Evolutionary conservation across 2,329 filamentous ascomycete species (phyloP), one percentile per base, ranked within the genome.

Genomic region (Monosporascus ibericus): DNA sequence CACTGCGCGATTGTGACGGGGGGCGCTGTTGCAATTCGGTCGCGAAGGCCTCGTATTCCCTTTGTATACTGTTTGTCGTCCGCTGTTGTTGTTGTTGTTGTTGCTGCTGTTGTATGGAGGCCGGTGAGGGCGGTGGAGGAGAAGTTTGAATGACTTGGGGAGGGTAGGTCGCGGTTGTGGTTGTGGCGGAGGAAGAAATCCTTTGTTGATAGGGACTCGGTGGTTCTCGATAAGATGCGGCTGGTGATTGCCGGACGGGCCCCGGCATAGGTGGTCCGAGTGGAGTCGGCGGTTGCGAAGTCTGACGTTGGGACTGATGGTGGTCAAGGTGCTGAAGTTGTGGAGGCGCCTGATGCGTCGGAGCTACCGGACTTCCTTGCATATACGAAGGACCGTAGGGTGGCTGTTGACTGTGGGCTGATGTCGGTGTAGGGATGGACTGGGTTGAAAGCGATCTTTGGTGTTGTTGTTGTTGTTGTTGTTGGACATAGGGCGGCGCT

Each of bases 171-270:
- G 67, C 58, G 37, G 66, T 47, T 42, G 42, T 15, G 24, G 63
- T 48, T 44, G 63, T 55, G 30, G 63, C 64, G 25, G 64, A 54
- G 7, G 64, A 62, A 24, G 72, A 63, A 39, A 71, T 61, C 51
- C 78, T 72, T 59, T 82, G 79, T 62, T 82, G 79, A 63, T 82
- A 84, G n/a, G 82, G 80, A 62, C 82, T 85, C 17, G 77, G 69
- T 39, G 81, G 80, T 57, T 79, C 81, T 55, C 63, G 61, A 69
- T 68, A 67, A 75, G 77, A 57, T 61, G 62, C 47, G 48, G 65
- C 60, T 44, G 75, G 70, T 49, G 76, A 68, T 59, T 76, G 75
- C 56, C 75, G 70, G 58, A 73, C 72, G 40, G 62, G 64, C 22
- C 69, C 64, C 22, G 73, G 68, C 58, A 77, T 61, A 52, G 79